Base-by-base conservation (phyloP, 2,329 filamentous ascomycete species). In the Neonectria neomacrospora region DNA sequence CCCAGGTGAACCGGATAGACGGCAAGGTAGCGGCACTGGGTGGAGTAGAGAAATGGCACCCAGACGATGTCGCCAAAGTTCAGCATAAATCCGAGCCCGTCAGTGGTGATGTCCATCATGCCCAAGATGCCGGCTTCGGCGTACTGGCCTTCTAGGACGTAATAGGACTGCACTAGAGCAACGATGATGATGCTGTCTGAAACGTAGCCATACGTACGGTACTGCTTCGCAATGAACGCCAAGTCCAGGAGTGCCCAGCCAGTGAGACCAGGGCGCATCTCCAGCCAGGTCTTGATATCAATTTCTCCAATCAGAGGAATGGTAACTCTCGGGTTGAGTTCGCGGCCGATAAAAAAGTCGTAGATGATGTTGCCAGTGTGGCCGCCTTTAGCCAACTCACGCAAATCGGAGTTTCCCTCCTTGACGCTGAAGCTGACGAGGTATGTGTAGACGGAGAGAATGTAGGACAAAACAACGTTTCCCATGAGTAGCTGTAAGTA, bases 281-380 rank as follows among this genome's bases (percentile, higher is more conserved):
- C 94, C 76, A 91, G 90, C 79, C 90, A 97, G 23, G 88, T 85
- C 79, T 97, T 97, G 80, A 97, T 91, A 73, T 97, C 94, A 56
- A 97, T 83, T 66, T 93, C 90, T 64, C 93, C 92, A 64, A 97
- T 83, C 42, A 96, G 77, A 0, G 93, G 93, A 16, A 97, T 79
- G 0, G 84, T 88, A 60, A 96, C 77, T 47, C 94, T 92, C 3
- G 94, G 94, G 79, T 97, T 97, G 59, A 97, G 88, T 76, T 97
- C 94, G 20, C 94, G 91, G n/a, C 94, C 94, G 67, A 97, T 97
- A 79, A 93, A 97, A 86, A 93, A 97, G 79, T 97, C 94, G 78
- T 97, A 97, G 32, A 97, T 82, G 64, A 92, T 81, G 77, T 93
- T 97, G 54, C 93, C 94, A 1, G 88, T 90, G 71, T 91, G 87